phyloP scores from a whole-genome alignment of 352 stramenopile genomes.

The Phytophthora brassicae region DNA sequence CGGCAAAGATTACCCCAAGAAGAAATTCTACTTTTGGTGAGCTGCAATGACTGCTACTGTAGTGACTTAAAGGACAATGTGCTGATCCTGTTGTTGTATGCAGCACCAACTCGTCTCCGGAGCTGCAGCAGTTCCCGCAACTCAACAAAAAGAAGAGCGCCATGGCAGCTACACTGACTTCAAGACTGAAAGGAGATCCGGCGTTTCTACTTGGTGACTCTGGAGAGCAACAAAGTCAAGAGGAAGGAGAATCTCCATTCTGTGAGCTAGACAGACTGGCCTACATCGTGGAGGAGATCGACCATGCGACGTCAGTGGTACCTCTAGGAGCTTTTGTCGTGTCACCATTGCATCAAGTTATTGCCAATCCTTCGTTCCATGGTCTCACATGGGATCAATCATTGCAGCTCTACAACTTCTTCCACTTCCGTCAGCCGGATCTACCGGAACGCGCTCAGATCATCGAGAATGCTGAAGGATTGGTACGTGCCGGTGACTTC shows the following conservation, averaged over 20 bases:
- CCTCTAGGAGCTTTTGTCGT: slow-evolving; percentile 71
- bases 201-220: slow-evolving; percentile 44
- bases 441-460: slow-evolving; percentile 58
- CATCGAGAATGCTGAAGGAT: slow-evolving; percentile 49
- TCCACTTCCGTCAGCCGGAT: slow-evolving; percentile 72
- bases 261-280: slow-evolving; percentile 77
- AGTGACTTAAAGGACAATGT: background rate
- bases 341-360: slow-evolving; percentile 66
- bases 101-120: slow-evolving; percentile 74
- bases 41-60: background rate
- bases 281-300: slow-evolving; percentile 68
- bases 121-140: slow-evolving; percentile 81
- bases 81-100: background rate
- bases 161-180: slow-evolving; percentile 44
- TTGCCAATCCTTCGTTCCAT: slow-evolving; percentile 68
- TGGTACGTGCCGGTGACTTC: slow-evolving; percentile 71
- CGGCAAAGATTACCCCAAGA: slow-evolving; percentile 69
- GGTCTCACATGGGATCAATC: slow-evolving; percentile 68
- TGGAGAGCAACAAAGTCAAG: slow-evolving; percentile 42
- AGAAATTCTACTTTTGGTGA: slow-evolving; percentile 88
- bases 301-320: slow-evolving; percentile 56
- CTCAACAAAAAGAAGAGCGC: slow-evolving; percentile 61
- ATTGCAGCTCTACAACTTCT: slow-evolving; percentile 71
- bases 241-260: slow-evolving; percentile 49
- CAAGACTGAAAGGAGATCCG: slow-evolving; percentile 68